phyloP scores from a whole-genome alignment of 495 filamentous ascomycete species.

The Jackrogersella minutella region DNA sequence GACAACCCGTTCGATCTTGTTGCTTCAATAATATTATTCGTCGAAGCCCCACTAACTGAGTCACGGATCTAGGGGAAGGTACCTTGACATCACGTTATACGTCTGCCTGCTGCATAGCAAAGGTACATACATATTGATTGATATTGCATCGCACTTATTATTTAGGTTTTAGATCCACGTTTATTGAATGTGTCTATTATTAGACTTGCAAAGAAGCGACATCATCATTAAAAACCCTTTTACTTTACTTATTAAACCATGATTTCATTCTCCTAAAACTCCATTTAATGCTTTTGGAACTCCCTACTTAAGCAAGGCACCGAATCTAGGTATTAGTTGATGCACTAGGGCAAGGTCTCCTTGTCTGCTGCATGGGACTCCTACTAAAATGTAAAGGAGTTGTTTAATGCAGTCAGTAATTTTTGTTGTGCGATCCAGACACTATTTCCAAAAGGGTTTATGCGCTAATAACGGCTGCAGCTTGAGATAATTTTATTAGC shows the following conservation, averaged over 20 bases:
- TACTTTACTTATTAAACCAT: not conserved
- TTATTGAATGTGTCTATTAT: not conserved
- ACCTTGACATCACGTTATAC: slow-evolving; percentile 14
- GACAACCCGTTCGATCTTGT: slow-evolving; percentile 39
- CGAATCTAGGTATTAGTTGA: not conserved
- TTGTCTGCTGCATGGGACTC: no score
- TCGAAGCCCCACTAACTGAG: slow-evolving; percentile 6
- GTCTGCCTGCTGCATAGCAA: not conserved
- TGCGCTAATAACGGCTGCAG: not conserved
- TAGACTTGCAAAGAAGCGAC: no score
- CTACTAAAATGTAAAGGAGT: not conserved
- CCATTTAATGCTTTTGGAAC: no score
- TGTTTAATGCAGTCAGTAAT: not conserved
- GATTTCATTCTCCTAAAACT: no score
- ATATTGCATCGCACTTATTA: no score
- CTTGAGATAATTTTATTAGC: slow-evolving; percentile 34
- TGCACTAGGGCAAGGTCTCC: not conserved
- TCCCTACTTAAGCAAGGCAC: no score
- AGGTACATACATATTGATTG: slow-evolving; percentile 3
- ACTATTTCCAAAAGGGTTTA: not conserved
- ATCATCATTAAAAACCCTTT: no score
- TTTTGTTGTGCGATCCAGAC: not conserved
- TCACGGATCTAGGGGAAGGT: slow-evolving; percentile 7
- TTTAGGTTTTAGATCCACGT: not conserved
- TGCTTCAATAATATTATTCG: slow-evolving; percentile 1